Evolutionary conservation across 2,329 filamentous ascomycete genomes (phyloP), one percentile per base, ranked within the genome.

Genomic region (Blastomyces silverae): DNA sequence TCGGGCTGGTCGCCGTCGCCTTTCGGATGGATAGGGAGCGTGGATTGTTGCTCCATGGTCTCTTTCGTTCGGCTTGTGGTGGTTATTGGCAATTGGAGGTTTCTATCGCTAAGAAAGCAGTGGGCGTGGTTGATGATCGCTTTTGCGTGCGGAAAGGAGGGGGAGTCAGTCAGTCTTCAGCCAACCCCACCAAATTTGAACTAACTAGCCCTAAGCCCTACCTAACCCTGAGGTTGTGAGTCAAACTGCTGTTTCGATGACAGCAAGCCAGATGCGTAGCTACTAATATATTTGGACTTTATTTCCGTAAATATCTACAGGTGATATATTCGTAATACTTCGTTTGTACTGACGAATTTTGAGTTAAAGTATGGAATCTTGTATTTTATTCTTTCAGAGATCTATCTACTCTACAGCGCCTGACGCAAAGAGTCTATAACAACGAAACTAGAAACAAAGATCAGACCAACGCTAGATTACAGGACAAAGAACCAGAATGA

Each of bases 11-110:
- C 52, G 25, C 64, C 66, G 31, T 55, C 65, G 53, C 42, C 56
- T 52, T 65, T 65, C 13, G 59, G 3, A 64, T 62, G 67, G 65
- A 65, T 62, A 60, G 67, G 68, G 60, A 68, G 56, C 10, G 63
- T 67, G 39, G 66, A 63, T 57, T 66, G 55, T 59, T 66, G 60
- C 39, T 68, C 68, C 68, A 69, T 69, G 58, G 22, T 63, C 20
- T 56, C 28, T n/a, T 31, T 50, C n/a, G 10, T 37, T 34, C 25
- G 11, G 8, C 20, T 46, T 17, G n/a, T 20, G 13, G 37, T 5
- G 13, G 37, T 17, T 56, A n/a, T 42, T 28, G 48, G 4, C 52
- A 56, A 63, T 55, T 53, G 25, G 61, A n/a, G 34, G n/a, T 39
- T 34, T 25, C 11, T 34, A 46, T 63, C 44, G 31, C 3, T 8